Conservation (phyloP, 192 early-diverging fungal species). For the Coemansia sp. region DNA sequence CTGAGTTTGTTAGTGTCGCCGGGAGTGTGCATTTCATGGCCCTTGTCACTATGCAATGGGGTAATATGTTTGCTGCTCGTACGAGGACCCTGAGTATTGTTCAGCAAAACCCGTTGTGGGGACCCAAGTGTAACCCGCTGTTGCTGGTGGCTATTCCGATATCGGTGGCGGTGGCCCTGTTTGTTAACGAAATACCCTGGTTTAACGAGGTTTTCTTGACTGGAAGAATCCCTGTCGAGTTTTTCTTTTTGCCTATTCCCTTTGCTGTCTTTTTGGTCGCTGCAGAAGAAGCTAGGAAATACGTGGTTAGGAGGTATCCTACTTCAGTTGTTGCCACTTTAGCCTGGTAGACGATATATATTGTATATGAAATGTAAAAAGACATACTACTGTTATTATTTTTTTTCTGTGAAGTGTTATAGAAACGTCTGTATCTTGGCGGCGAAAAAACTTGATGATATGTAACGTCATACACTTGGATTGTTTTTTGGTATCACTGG, state of each 20-base stretch:
- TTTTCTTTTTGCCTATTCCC: slow-evolving; percentile 62
- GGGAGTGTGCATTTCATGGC: slow-evolving; percentile 54
- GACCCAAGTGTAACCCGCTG: slow-evolving; percentile 32
- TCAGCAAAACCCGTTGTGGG: slow-evolving; percentile 53
- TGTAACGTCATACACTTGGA: no score
- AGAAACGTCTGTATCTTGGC: no score
- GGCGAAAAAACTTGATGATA: no score
- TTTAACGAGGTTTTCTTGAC: slow-evolving; percentile 56
- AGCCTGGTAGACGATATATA: slow-evolving; percentile 26
- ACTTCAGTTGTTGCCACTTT: slow-evolving; percentile 17
- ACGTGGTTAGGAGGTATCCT: slow-evolving; percentile 45
- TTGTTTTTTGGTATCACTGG: no score
- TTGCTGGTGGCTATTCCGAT: slow-evolving; percentile 41
- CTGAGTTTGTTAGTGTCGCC: slow-evolving; percentile 21
- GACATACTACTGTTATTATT: neutral
- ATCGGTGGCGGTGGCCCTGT: slow-evolving; percentile 26
- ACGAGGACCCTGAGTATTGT: slow-evolving; percentile 39
- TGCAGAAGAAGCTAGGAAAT: slow-evolving; percentile 61
- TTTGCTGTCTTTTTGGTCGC: slow-evolving; percentile 55
- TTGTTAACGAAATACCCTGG: slow-evolving; percentile 33
- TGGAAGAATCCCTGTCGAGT: slow-evolving; percentile 55
- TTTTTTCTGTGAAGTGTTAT: no score
- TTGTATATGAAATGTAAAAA: neutral
- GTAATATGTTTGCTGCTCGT: slow-evolving; percentile 53
- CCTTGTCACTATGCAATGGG: slow-evolving; percentile 53